Conservation (phyloP, 305 asterid species). For the Solanum chacoense region DNA sequence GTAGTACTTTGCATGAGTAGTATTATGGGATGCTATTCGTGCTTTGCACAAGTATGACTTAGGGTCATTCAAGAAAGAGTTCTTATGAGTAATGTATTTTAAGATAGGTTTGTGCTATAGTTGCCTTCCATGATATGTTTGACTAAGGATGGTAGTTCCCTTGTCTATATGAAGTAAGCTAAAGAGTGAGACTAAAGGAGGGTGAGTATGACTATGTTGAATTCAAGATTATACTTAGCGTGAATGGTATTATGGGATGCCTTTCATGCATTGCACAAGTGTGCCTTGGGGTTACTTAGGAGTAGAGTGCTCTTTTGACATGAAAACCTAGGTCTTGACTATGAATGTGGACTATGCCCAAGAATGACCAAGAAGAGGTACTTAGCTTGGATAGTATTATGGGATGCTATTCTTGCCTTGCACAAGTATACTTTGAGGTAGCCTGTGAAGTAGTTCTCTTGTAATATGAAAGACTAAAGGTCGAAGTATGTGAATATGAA, state of each 20-base stretch:
- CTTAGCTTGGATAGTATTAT: neutral
- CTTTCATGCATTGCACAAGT: neutral
- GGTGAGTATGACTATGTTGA: neutral
- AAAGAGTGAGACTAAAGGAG: neutral
- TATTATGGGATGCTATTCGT: neutral
- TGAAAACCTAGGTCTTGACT: neutral
- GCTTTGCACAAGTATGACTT: neutral
- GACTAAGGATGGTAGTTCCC: neutral
- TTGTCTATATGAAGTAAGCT: neutral
- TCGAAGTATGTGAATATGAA: neutral
- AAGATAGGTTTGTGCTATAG: neutral
- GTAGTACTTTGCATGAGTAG: neutral
- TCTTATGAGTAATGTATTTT: neutral
- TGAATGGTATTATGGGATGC: neutral
- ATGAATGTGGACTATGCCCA: neutral
- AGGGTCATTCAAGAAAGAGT: neutral
- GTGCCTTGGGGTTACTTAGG: neutral
- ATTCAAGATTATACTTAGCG: neutral
- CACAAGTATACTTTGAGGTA: neutral
- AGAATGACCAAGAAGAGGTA: neutral
- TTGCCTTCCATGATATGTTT: neutral
- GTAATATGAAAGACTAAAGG: neutral
- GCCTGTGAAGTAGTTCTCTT: neutral
- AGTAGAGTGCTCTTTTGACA: neutral
- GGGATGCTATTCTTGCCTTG: neutral